phyloP scores from a whole-genome alignment of 495 filamentous ascomycete species.

The Penicillium soppii region DNA sequence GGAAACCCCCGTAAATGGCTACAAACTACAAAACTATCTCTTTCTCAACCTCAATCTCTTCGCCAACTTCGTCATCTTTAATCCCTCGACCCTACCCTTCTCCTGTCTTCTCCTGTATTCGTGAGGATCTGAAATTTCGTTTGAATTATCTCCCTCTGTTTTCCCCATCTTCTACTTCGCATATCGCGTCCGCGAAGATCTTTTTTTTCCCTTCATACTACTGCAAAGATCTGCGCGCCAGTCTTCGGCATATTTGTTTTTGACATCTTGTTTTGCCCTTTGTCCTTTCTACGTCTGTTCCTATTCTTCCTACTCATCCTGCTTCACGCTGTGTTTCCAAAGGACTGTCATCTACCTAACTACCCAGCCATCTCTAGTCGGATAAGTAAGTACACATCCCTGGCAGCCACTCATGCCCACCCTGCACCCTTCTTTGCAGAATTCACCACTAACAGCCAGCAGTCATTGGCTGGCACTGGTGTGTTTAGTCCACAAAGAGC shows the following conservation, averaged over 20 bases:
- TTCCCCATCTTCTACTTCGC: slow-evolving; percentile 7
- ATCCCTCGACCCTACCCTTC: slow-evolving; percentile 6
- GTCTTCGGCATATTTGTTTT: slow-evolving; percentile 1
- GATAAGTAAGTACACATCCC: slow-evolving; percentile 37
- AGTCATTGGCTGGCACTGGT: slow-evolving; percentile 1
- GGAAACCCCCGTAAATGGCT: slow-evolving; percentile 15
- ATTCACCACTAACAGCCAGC: slow-evolving; percentile 3
- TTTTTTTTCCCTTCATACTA: slow-evolving; percentile 11
- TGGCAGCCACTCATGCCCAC: slow-evolving; percentile 34
- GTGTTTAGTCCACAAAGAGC: background rate
- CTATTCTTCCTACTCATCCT: slow-evolving; percentile 1
- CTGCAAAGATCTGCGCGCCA: slow-evolving; percentile 13
- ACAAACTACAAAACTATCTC: slow-evolving; percentile 31
- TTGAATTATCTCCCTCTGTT: background rate
- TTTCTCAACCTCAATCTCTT: slow-evolving; percentile 22
- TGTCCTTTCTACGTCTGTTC: background rate
- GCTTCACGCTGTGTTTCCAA: slow-evolving; percentile 10
- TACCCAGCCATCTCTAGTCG: slow-evolving; percentile 13
- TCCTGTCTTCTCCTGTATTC: slow-evolving; percentile 23
- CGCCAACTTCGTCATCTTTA: slow-evolving; percentile 5
- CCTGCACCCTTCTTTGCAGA: slow-evolving; percentile 12
- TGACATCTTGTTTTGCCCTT: background rate
- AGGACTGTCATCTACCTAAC: slow-evolving; percentile 6
- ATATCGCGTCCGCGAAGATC: slow-evolving; percentile 8
- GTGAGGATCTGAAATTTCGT: slow-evolving; percentile 2